Evolutionary conservation across 2,329 filamentous ascomycete species (phyloP), one percentile per base, ranked within the genome.

Genomic region (Aspergillus tanneri): DNA sequence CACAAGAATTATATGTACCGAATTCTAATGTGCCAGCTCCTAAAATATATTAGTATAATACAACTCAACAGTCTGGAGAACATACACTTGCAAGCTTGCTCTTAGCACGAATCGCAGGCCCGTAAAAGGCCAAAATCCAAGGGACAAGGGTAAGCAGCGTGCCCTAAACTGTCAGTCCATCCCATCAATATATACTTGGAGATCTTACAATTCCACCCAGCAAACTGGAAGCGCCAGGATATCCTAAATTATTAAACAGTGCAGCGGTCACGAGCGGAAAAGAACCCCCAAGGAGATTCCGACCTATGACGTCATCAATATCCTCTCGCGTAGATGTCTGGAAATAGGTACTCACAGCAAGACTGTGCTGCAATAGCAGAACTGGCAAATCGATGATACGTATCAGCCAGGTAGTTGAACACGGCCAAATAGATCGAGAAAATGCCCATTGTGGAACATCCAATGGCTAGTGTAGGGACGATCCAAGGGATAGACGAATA

Each of bases 351-450:
- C 67, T 34, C 61, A 71, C 88, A 92, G 65, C 88, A 95, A 12
- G 83, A 87, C 72, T 96, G 90, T 1, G 90, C 89, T 0, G 91
- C 91, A 5, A 96, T 74, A 0, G 91, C 90, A 1, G 88, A 93
- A 30, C 85, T 90, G 0, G 91, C 89, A 60, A 92, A 96, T 2
- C 81, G 77, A 63, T 90, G 86, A 67, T 96, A 96, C 1, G 85
- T 86, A 64, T 96, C 91, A 16, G 90, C 90, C 1, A 96, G 78
- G 59, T 95, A 96, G 65, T 96, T 96, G 73, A 96, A 96, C 0
- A 90, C 88, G 2, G 90, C 86, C 1, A 96, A 78, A 63, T 95
- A 95, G 27, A 96, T 83, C 32, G 83, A 85, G 67, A 89, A 92
- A 55, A 96, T 95, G 22, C 91, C 86, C 76, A 92, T 87, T 0